Conservation (phyloP, 2,329 filamentous ascomycete genomes). For the Acephala macrosclerotiorum region DNA sequence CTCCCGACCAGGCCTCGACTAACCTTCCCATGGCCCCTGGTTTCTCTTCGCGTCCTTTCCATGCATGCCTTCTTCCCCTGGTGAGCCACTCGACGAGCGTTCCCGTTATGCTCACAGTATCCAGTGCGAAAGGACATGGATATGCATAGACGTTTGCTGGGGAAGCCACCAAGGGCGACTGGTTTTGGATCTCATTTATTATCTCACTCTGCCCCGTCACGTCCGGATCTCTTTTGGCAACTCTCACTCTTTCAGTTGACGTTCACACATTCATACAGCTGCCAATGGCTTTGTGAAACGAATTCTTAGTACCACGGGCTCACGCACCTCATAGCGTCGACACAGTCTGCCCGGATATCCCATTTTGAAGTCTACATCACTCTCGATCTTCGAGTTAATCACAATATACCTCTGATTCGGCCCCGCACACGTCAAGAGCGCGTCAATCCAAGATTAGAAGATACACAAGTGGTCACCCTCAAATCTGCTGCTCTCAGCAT, state of each 20-base stretch:
- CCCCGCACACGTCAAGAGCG: slow-evolving; percentile 8
- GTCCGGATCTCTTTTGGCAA: slow-evolving; percentile 17
- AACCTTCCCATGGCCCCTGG: neutral
- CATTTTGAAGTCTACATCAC: slow-evolving; percentile 8
- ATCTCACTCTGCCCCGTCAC: slow-evolving; percentile 28
- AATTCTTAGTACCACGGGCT: slow-evolving; percentile 24
- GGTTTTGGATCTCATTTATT: slow-evolving; percentile 29
- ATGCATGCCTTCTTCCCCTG: slow-evolving; percentile 2
- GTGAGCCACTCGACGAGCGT: neutral
- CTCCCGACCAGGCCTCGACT: neutral
- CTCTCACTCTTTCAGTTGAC: slow-evolving; percentile 9
- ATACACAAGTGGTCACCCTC: neutral
- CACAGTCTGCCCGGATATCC: slow-evolving; percentile 14
- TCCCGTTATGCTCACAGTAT: slow-evolving; percentile 21
- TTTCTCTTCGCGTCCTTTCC: neutral
- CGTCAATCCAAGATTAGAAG: neutral
- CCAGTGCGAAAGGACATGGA: no score
- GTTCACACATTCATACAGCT: slow-evolving; percentile 18
- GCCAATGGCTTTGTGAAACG: slow-evolving; percentile 34
- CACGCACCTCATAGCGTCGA: slow-evolving; percentile 30
- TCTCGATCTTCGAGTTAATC: slow-evolving; percentile 5
- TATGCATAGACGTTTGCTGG: no score
- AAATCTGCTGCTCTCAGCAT: neutral
- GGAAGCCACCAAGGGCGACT: no score
- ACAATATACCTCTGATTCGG: slow-evolving; percentile 8